phyloP scores from a whole-genome alignment of 2,329 filamentous ascomycete genomes.

The Leptographium procerum region DNA sequence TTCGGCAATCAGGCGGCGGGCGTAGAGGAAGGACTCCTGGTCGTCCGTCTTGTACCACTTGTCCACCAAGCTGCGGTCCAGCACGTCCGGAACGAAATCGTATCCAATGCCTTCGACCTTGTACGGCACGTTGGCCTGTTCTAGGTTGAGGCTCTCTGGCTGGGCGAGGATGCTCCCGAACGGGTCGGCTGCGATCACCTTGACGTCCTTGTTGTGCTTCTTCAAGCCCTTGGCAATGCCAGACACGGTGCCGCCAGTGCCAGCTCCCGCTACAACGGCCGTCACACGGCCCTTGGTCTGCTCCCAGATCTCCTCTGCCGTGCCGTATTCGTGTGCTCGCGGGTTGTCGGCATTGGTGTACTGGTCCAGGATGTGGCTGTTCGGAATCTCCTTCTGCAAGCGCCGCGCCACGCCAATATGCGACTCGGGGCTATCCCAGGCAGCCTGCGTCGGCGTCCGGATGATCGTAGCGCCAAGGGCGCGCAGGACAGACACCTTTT shows the following conservation, averaged over 20 bases:
- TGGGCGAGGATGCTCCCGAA: conserved; percentile 83
- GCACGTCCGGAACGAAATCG: conserved; percentile 92
- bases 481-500: conserved; percentile 91
- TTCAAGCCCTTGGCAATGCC: conserved; percentile 74
- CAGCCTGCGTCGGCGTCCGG: conserved; percentile 88
- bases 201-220: conserved; percentile 77
- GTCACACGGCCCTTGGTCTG: conserved; percentile 77
- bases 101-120: conserved; percentile 99
- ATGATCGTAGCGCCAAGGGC: conserved; percentile 96
- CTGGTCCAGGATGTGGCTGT: conserved; percentile 94
- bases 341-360: conserved; percentile 90
- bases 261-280: conserved; percentile 80
- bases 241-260: conserved; percentile 91
- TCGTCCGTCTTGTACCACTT: conserved; percentile 99
- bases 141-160: conserved; percentile 67
- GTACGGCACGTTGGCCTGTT: conserved; percentile 72
- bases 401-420: conserved; percentile 91
- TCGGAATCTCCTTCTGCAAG: conserved; percentile 89
- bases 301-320: conserved; percentile 89
- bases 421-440: conserved; percentile 87
- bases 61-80: conserved; percentile 70
- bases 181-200: conserved; percentile 86
- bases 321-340: conserved; percentile 83
- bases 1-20: conserved; percentile 82
- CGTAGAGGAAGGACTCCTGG: conserved; percentile 77